Evolutionary conservation across 208 protist genomes (phyloP).

Genomic region (Crithidia sp.): DNA sequence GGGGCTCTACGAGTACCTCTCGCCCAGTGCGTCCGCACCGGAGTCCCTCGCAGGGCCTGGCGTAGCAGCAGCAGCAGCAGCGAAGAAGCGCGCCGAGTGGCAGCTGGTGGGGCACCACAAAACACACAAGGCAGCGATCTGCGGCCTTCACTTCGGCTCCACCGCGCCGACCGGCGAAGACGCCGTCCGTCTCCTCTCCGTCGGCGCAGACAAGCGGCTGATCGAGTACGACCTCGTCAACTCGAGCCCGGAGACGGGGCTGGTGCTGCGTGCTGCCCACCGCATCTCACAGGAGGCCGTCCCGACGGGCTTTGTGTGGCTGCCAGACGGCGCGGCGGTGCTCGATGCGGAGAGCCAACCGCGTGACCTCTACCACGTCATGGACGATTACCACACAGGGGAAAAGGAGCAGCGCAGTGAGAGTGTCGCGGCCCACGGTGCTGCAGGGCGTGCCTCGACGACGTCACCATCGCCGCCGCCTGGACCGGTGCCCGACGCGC

Average conservation of each 20-base stretch:
- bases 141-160: slow-evolving; percentile 87
- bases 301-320: slow-evolving; percentile 92
- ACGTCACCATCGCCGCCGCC: not conserved
- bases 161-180: slow-evolving; percentile 43
- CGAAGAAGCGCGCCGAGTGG: slow-evolving; percentile 76
- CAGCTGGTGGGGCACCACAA: slow-evolving; percentile 92
- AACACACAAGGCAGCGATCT: slow-evolving; percentile 90
- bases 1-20: slow-evolving; percentile 86
- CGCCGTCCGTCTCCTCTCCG: slow-evolving; percentile 86
- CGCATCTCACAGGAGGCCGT: slow-evolving; percentile 91
- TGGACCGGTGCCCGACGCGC: slow-evolving; percentile 44
- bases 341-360: slow-evolving; percentile 51
- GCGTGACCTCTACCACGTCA: slow-evolving; percentile 33
- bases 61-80: not conserved
- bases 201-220: slow-evolving; percentile 92
- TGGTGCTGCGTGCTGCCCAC: slow-evolving; percentile 83
- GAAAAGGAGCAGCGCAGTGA: not conserved
- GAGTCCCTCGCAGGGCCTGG: not conserved
- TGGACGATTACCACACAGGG: not conserved
- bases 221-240: slow-evolving; percentile 95
- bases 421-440: not conserved
- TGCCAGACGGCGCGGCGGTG: slow-evolving; percentile 36
- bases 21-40: not conserved
- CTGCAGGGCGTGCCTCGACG: not conserved
- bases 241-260: slow-evolving; percentile 82